Conservation (phyloP, 768 basidiomycete species). For the Hysterangium stoloniferum region DNA sequence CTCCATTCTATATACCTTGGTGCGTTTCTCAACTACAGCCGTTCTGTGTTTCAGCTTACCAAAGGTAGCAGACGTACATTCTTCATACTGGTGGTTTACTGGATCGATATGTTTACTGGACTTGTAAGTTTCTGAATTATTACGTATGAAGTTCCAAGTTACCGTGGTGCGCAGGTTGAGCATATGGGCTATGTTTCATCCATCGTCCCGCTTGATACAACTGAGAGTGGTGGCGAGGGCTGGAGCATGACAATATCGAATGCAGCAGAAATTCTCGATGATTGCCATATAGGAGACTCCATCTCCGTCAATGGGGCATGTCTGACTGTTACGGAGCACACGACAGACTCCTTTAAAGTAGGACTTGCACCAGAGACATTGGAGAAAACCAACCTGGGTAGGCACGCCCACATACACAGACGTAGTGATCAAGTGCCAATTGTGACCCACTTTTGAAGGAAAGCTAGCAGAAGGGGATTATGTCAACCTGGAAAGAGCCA, state of each 20-base stretch:
- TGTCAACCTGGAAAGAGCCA: conserved; percentile 91
- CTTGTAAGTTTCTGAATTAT: conserved; percentile 3
- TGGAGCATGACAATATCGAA: conserved; percentile 76
- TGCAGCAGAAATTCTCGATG: conserved; percentile 64
- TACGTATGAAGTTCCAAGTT: neutral
- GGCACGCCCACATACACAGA: no score
- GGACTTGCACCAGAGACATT: conserved; percentile 96
- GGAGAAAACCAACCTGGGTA: conserved; percentile 84
- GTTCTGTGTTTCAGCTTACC: no score
- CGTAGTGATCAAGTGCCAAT: conserved; percentile 2
- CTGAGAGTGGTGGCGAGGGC: conserved; percentile 53
- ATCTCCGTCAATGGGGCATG: conserved; percentile 87
- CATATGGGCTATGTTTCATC: conserved; percentile 70
- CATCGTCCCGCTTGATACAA: conserved; percentile 36
- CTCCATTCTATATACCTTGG: no score
- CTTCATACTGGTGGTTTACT: no score
- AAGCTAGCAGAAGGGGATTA: conserved; percentile 69
- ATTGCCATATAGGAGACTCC: conserved; percentile 91
- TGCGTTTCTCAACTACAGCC: no score
- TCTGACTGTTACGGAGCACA: conserved; percentile 70
- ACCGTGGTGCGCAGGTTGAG: conserved; percentile 57
- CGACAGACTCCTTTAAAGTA: conserved; percentile 83
- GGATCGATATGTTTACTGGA: conserved; percentile 12
- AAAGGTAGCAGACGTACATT: no score
- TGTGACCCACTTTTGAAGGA: conserved; percentile 38